A percentile compares a stretch with the other conserved stretches of the same genome.
These are phyloP conservation scores for Blastobotrys raffinosifermentans DNA, from an alignment of 1,139 yeast species.

Conservation along the genomic window DNA sequence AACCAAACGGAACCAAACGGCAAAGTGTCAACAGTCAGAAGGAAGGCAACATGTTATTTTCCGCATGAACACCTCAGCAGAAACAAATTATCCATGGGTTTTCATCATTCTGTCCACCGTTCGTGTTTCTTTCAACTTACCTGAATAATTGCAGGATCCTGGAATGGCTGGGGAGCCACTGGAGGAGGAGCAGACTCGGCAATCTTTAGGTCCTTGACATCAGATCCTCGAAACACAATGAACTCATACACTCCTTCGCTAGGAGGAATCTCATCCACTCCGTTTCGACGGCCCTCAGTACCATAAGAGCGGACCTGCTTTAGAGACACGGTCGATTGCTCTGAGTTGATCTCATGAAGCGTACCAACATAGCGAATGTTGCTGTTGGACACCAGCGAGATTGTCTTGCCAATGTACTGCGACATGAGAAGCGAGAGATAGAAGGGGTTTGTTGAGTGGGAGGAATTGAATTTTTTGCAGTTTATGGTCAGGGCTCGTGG, in stretches of 20 bases:
- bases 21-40: slow-evolving; percentile 31
- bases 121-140: slow-evolving; percentile 20
- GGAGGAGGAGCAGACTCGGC: slow-evolving; percentile 46
- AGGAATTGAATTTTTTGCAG: too few relatives aligned
- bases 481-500: too few relatives aligned
- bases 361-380: slow-evolving; percentile 87
- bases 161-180: slow-evolving; percentile 20
- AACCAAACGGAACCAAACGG: not conserved
- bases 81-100: slow-evolving; percentile 11
- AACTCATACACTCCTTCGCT: slow-evolving; percentile 67
- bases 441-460: too few relatives aligned
- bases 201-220: slow-evolving; percentile 83
- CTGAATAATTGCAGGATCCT: slow-evolving; percentile 33
- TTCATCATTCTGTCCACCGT: slow-evolving; percentile 9
- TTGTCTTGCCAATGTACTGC: slow-evolving; percentile 86
- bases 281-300: slow-evolving; percentile 84
- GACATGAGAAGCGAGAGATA: slow-evolving; percentile 54
- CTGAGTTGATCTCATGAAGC: slow-evolving; percentile 81
- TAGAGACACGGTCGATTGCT: slow-evolving; percentile 85
- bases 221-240: slow-evolving; percentile 87
- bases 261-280: slow-evolving; percentile 68
- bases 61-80: slow-evolving; percentile 33
- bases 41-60: slow-evolving; percentile 40
- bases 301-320: slow-evolving; percentile 81
- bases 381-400: slow-evolving; percentile 80